Evolutionary conservation across 805 yeast species (phyloP), one percentile per base, ranked within the genome.

Genomic region (Peterozyma toletana): DNA sequence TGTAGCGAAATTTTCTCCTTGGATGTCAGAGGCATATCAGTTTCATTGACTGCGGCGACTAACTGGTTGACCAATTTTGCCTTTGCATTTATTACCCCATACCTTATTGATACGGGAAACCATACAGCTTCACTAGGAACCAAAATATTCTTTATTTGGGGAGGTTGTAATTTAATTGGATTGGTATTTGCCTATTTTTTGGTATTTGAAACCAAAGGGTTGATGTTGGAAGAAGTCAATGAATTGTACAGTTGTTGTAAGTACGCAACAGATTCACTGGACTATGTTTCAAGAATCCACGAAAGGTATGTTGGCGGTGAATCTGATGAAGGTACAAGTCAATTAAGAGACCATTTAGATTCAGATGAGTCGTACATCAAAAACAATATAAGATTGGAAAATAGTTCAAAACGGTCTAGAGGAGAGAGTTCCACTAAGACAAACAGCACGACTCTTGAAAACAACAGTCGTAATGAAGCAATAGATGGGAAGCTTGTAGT

Each of bases 61-160:
- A 86, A 86, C 59, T 86, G 95, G 95, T 52, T 84, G 27, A 83
- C 80, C 36, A 86, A 86, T 63, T 84, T 86, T 56, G 73, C 74
- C 2, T 83, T 85, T 67, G 90, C 91, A 0, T 77, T 71, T 53
- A 75, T 75, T 40, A 84, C 93, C 1, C 93, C 95, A 2, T 86
- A 82, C 55, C 63, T 86, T 48, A 75, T 85, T 36, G 87, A 83
- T 54, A 71, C 80, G 0, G 88, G 86, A 0, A 58, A 66, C 10
- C 84, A 80, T 56, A 79, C 88, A 0, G 82, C 86, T 1, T 77
- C 81, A 0, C 59, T 83, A 46, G 91, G 90, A 0, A 75, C 81
- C 29, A 80, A 75, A 48, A 83, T 86, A 21, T 86, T 85, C 60
- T 86, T 83, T 58, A 66, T 86, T 5, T 86, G 95, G 95, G 93